Evolutionary conservation across 768 basidiomycete species (phyloP).

Genomic region (Termitomyces bulborhizus): DNA sequence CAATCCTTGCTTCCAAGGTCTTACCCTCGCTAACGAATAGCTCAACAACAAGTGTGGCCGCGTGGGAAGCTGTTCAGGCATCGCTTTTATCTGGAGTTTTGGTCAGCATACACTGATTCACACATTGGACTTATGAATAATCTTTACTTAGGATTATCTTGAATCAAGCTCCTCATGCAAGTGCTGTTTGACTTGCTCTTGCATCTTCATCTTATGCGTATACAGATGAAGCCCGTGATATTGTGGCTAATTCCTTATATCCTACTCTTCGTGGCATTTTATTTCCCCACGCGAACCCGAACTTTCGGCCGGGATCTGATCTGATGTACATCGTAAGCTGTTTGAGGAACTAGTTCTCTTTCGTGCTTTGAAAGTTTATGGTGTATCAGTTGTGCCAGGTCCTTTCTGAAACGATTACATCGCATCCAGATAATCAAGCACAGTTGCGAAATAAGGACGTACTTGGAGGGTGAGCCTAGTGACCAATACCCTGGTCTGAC

Average conservation of each 20-base stretch:
- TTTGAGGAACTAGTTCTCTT: background rate
- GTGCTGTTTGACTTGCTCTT: background rate
- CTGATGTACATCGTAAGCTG: constrained; percentile 20
- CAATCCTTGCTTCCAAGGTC: constrained; percentile 33
- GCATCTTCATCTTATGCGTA: constrained; percentile 22
- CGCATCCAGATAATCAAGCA: constrained; percentile 34
- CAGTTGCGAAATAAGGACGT: constrained; percentile 36
- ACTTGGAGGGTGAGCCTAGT: constrained; percentile 41
- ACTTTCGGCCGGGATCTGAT: constrained; percentile 7
- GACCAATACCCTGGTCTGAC: background rate
- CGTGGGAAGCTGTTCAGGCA: constrained; percentile 42
- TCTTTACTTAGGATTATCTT: constrained; percentile 21
- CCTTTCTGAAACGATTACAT: constrained; percentile 40
- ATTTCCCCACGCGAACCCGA: constrained; percentile 5
- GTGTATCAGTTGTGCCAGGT: constrained; percentile 43
- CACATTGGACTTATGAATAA: background rate
- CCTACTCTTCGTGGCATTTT: constrained; percentile 18
- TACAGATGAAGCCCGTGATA: constrained; percentile 27
- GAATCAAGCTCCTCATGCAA: constrained; percentile 24
- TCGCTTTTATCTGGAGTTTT: constrained; percentile 49
- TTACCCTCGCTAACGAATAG: constrained; percentile 16
- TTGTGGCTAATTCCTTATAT: constrained; percentile 19
- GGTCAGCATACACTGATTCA: constrained; percentile 20
- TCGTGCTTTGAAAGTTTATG: background rate
- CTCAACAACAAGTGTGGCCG: constrained; percentile 11